phyloP scores from a whole-genome alignment of 306 rosid genomes.

The Pueraria montana region DNA sequence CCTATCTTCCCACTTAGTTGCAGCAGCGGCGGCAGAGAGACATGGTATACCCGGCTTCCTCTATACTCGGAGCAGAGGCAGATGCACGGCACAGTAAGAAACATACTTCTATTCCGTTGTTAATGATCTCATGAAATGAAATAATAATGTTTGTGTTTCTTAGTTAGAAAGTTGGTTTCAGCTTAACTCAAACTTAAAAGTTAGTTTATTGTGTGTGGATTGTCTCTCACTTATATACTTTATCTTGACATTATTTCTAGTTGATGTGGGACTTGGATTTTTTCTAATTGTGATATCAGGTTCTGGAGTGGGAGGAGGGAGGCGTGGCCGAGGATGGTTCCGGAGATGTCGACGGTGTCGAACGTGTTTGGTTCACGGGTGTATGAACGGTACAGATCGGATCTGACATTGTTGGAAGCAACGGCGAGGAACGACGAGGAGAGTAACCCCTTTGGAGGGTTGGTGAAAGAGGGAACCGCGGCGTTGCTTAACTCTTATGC shows the following conservation, averaged over 20 bases:
- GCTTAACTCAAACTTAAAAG: too few species aligned
- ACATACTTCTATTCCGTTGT: neutral
- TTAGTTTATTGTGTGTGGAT: too few species aligned
- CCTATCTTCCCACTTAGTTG: neutral
- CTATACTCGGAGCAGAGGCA: conserved; percentile 72
- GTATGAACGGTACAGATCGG: conserved; percentile 74
- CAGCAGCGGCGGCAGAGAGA: conserved; percentile 9
- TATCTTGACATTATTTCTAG: too few species aligned
- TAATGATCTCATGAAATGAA: neutral
- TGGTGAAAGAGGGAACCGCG: conserved; percentile 80
- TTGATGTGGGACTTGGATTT: too few species aligned
- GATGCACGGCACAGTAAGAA: conserved; percentile 82
- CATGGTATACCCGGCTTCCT: conserved; percentile 68
- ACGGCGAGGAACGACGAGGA: conserved; percentile 66
- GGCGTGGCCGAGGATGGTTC: conserved; percentile 92
- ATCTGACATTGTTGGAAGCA: conserved; percentile 81
- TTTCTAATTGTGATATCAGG: too few species aligned
- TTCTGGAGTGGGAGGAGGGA: conserved; percentile 85
- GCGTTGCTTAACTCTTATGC: conserved; percentile 84
- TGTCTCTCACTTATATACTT: too few species aligned
- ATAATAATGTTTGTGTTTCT: neutral
- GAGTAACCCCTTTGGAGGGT: conserved; percentile 60
- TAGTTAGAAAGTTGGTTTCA: too few species aligned
- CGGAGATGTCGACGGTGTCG: conserved; percentile 77
- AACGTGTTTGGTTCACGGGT: conserved; percentile 86